Base-by-base conservation (phyloP, 2,329 filamentous ascomycete genomes). In the Septoria petroselini region DNA sequence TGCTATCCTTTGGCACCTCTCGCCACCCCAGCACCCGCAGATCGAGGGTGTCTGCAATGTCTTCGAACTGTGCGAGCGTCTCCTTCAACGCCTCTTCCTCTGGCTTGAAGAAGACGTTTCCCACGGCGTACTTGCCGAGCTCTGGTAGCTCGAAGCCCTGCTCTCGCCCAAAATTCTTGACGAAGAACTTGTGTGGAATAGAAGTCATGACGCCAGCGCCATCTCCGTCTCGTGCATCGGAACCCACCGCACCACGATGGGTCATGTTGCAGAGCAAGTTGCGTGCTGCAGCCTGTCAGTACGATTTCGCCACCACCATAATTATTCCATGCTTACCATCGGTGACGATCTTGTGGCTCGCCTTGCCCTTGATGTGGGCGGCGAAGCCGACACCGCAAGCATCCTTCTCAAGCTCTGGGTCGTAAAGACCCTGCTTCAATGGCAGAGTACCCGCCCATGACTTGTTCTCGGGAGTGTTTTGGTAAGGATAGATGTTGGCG, bases 201-300 rank as follows among this genome's bases (percentile, higher is more conserved):
- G 91, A 96, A 61, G 91, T 97, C 93, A 98, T 98, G 68, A 97
- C 91, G 81, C 93, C 93, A 65, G 93, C 93, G 71, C 93, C 93
- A 70, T 98, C 93, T 70, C 93, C 93, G 70, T 98, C 93, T 78
- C 93, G 86, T 67, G 90, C 90, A 77, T 98, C 93, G 54, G 93
- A 97, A 63, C 93, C 93, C 64, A 97, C 91, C 58, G 93, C 93
- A 78, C 93, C 93, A 71, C 93, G 86, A 78, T 98, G 93, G 79
- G 93, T 97, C 93, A 98, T 98, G 81, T 98, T 97, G 80, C 93
- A 98, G 58, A 98, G 84, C 55, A 98, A 79, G 73, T 91, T 95
- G 60, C 88, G 86, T 61, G 91, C 88, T 93, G 63, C 37, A 9
- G 29, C 12, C 25, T 21, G 30, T 48, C 30, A 48, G 46, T 29